Evolutionary conservation across 202 grass and related monocot genomes (phyloP).

Genomic region (Setaria viridis): DNA sequence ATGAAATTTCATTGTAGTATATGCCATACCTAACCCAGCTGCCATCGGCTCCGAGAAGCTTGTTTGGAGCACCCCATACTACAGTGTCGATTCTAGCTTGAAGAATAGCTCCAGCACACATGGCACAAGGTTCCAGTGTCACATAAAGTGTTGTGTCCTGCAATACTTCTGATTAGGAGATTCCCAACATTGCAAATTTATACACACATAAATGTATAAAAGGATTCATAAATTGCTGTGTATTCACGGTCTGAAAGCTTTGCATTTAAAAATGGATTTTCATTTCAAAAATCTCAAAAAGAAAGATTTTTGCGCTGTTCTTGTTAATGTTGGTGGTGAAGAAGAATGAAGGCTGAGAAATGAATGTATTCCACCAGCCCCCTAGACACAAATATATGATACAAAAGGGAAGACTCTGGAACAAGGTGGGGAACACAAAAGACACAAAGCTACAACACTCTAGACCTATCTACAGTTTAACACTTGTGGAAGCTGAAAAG

Average conservation of each 20-base stretch:
- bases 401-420: no score
- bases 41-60: constrained; percentile 92
- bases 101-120: constrained; percentile 98
- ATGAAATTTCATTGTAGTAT: constrained; percentile 21
- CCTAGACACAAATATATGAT: no score
- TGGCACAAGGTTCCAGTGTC: constrained; percentile 92
- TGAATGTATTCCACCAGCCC: no score
- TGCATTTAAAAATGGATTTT: background rate
- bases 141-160: constrained; percentile 97
- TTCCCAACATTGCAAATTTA: constrained; percentile 9
- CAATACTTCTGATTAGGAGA: constrained; percentile 43
- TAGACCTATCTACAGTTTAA: no score
- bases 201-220: constrained; percentile 3
- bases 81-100: constrained; percentile 94
- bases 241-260: constrained; percentile 13
- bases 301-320: background rate
- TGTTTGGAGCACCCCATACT: constrained; percentile 97
- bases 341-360: no score
- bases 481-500: constrained; percentile 9
- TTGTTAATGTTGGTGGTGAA: no score
- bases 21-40: constrained; percentile 95
- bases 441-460: no score
- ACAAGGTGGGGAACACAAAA: no score
- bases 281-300: constrained; percentile 5
- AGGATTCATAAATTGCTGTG: constrained; percentile 12